Evolutionary conservation across 176 grass and related monocot genomes (phyloP).

Genomic region (Triticum aestivum): IWGSC_CS_RefSeq_v2.1 NC_057811.1:405762595-405763094

Average conservation of each 20-base stretch:
- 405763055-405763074: neutral
- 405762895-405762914: conserved; percentile 39
- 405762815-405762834: neutral
- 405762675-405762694: conserved; percentile 71
- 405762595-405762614: conserved; percentile 78
- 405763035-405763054: neutral
- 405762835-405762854: neutral
- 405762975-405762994: neutral
- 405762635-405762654: conserved; percentile 42
- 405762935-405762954: conserved; percentile 25
- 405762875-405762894: conserved; percentile 78
- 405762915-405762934: neutral
- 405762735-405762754: conserved; percentile 7
- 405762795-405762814: neutral
- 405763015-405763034: neutral
- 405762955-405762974: neutral
- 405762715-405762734: conserved; percentile 56
- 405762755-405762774: no score
- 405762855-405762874: conserved; percentile 54
- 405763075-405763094: neutral
- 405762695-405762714: conserved; percentile 48
- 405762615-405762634: conserved; percentile 60
- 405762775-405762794: neutral
- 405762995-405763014: neutral
- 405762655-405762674: conserved; percentile 60